Percentiles rank a stretch among this genome's conserved stretches.
phyloP scores from a whole-genome alignment of 129 eudicot species.

The Centella asiatica region DNA sequence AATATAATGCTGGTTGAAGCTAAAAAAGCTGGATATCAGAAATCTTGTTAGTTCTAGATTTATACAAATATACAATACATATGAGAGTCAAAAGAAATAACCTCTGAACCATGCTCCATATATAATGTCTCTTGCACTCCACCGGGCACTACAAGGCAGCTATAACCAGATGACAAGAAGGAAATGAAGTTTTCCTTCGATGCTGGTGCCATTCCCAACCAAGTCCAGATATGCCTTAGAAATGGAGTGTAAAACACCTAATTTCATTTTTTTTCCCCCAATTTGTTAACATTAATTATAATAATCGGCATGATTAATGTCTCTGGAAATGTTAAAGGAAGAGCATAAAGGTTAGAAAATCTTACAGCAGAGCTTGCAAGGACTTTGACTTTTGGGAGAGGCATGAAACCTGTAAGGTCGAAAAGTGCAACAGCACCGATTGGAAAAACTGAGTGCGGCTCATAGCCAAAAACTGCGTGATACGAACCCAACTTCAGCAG shows the following conservation, averaged over 20 bases:
- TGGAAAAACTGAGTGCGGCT: slow-evolving; percentile 97
- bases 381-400: slow-evolving; percentile 60
- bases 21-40: not conserved
- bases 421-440: slow-evolving; percentile 67
- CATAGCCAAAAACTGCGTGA: slow-evolving; percentile 76
- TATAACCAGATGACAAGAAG: slow-evolving; percentile 53
- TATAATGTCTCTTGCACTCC: slow-evolving; percentile 78
- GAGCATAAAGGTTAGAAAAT: slow-evolving; percentile 1
- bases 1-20: not conserved
- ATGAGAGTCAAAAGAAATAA: slow-evolving; percentile 18
- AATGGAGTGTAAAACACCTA: slow-evolving; percentile 86
- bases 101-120: slow-evolving; percentile 88
- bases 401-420: slow-evolving; percentile 72
- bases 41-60: not conserved
- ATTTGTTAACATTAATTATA: not conserved
- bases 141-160: slow-evolving; percentile 88
- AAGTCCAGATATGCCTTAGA: slow-evolving; percentile 83
- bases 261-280: not conserved
- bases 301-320: not conserved
- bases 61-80: not conserved
- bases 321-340: not conserved
- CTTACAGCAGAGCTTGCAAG: slow-evolving; percentile 92
- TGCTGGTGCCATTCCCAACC: slow-evolving; percentile 76
- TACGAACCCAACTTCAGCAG: not conserved
- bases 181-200: slow-evolving; percentile 52